Percentiles rank a stretch among this genome's conserved stretches.
These are phyloP conservation scores for Peribolospora baueri DNA, from an alignment of 768 basidiomycete species.

Conservation along the genomic window DNA sequence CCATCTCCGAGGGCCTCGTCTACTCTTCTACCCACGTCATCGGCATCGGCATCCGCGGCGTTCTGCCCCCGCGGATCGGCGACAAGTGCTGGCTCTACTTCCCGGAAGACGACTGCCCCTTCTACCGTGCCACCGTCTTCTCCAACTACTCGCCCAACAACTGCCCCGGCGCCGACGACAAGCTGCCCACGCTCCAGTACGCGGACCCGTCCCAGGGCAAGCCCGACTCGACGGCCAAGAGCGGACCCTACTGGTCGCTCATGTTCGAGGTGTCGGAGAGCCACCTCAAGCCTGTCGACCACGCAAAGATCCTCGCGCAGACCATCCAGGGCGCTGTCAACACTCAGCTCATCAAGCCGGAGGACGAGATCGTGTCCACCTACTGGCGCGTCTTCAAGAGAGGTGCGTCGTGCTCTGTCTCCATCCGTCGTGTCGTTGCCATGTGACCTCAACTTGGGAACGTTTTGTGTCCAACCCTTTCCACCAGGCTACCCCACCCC, in stretches of 20 bases:
- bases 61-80: conserved; percentile 19
- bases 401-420: neutral
- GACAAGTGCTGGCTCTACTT: conserved; percentile 17
- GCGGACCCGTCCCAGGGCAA: conserved; percentile 16
- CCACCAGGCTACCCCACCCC: conserved; percentile 21
- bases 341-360: conserved; percentile 16
- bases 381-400: conserved; percentile 19
- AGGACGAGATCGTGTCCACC: conserved; percentile 21
- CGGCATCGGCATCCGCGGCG: conserved; percentile 21
- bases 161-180: conserved; percentile 12
- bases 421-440: neutral
- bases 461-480: neutral
- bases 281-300: conserved; percentile 19
- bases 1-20: conserved; percentile 15
- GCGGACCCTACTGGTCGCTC: conserved; percentile 20
- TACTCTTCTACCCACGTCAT: conserved; percentile 22
- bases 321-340: conserved; percentile 21
- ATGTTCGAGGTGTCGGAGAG: conserved; percentile 24
- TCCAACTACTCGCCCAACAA: conserved; percentile 23
- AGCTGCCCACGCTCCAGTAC: conserved; percentile 18
- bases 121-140: conserved; percentile 24
- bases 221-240: conserved; percentile 12
- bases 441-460: neutral
- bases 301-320: conserved; percentile 18
- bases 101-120: conserved; percentile 22